Percentiles rank a stretch among this genome's conserved stretches.
Evolutionary conservation across 1,284 basidiomycete species (phyloP).

Genomic region (Sphaerobolus stellatus): DNA sequence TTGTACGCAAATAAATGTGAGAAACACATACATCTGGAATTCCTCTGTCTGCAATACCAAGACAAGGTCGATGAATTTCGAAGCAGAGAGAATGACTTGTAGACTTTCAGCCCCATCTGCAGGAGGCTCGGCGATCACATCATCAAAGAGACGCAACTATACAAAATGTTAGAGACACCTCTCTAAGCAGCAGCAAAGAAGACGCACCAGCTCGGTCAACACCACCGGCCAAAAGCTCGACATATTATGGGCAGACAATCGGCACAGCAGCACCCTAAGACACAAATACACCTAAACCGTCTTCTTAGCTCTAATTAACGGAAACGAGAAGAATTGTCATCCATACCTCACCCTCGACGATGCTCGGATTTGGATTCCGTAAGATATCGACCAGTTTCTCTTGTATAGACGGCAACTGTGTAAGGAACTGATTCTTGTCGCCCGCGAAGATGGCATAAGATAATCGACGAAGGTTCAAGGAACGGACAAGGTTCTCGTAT

Average conservation of each 20-base stretch:
- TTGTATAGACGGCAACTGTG: conserved; percentile 89
- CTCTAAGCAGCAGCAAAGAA: not conserved
- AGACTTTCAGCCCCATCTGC: conserved; percentile 82
- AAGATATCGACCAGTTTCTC: conserved; percentile 96
- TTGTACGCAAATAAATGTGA: not conserved
- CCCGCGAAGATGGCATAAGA: conserved; percentile 84
- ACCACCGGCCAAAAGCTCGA: conserved; percentile 97
- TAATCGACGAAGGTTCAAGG: conserved; percentile 84
- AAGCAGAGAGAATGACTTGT: conserved; percentile 79
- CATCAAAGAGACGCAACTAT: conserved; percentile 76
- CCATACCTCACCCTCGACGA: conserved; percentile 86
- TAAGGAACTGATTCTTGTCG: conserved; percentile 88
- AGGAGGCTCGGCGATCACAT: conserved; percentile 60
- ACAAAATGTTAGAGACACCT: conserved; percentile 16
- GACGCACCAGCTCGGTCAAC: conserved; percentile 82
- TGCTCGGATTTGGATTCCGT: conserved; percentile 75
- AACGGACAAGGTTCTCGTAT: conserved; percentile 88
- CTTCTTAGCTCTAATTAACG: not conserved
- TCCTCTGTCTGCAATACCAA: conserved; percentile 93
- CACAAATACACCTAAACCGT: conserved; percentile 70
- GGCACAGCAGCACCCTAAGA: conserved; percentile 86
- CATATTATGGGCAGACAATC: conserved; percentile 89
- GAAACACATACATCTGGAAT: conserved; percentile 83
- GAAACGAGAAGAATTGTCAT: not conserved
- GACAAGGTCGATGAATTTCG: conserved; percentile 92